phyloP scores from a whole-genome alignment of 306 rosid genomes.

The Erythrophleum fordii region DNA sequence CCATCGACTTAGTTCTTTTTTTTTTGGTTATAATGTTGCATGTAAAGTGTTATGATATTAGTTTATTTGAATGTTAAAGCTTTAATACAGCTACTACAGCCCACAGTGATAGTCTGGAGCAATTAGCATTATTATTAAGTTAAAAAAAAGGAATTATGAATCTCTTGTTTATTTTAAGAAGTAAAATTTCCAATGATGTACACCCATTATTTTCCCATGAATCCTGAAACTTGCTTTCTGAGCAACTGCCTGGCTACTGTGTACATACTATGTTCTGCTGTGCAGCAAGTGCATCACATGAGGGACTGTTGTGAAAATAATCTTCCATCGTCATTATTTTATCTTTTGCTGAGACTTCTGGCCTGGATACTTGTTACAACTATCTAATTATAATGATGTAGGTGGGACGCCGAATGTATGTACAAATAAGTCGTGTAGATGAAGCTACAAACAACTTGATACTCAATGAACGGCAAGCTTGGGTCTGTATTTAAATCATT shows the following conservation, averaged over 20 bases:
- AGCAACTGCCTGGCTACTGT: background rate
- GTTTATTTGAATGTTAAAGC: background rate
- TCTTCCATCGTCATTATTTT: slow-evolving; percentile 12
- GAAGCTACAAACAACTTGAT: slow-evolving; percentile 78
- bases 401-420: slow-evolving; percentile 77
- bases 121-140: background rate
- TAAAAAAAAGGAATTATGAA: background rate
- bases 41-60: background rate
- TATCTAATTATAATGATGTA: slow-evolving; percentile 43
- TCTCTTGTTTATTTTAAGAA: background rate
- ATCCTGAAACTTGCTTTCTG: background rate
- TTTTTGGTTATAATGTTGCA: background rate
- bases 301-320: background rate
- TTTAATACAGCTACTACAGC: background rate
- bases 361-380: slow-evolving; percentile 29
- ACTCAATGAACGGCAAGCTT: slow-evolving; percentile 85
- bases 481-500: slow-evolving; percentile 66
- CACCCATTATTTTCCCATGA: background rate
- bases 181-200: background rate
- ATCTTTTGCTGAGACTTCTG: background rate
- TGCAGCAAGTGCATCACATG: background rate
- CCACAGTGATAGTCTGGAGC: background rate
- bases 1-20: background rate
- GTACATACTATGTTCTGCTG: background rate
- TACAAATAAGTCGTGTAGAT: slow-evolving; percentile 72